Percentiles rank a stretch among this genome's conserved stretches.
Evolutionary conservation across 2,329 filamentous ascomycete species (phyloP).

Genomic region (Aspergillus felis): DNA sequence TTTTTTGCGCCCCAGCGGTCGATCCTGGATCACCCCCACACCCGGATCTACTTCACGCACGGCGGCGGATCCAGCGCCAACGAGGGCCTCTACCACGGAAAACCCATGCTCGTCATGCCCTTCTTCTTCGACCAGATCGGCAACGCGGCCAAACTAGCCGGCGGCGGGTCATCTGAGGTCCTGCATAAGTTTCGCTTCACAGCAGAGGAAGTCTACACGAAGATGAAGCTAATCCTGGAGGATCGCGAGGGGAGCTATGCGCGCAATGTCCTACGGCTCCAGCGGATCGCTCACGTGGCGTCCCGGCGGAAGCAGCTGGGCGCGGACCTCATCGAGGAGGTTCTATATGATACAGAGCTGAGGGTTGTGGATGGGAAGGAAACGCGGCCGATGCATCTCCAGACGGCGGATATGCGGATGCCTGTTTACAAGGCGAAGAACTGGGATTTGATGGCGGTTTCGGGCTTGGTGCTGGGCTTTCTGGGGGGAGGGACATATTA

Average conservation of each 20-base stretch:
- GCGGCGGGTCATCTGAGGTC: conserved; percentile 32
- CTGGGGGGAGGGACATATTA: too few relatives aligned
- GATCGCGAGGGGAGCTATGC: conserved; percentile 29
- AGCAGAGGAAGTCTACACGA: conserved; percentile 26
- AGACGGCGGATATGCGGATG: conserved; percentile 45
- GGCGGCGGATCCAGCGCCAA: conserved; percentile 42
- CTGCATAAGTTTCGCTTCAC: conserved; percentile 40
- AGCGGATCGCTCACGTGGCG: conserved; percentile 37
- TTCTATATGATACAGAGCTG: conserved; percentile 35
- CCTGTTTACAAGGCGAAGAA: conserved; percentile 37
- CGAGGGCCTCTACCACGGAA: conserved; percentile 40
- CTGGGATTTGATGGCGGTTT: conserved; percentile 31
- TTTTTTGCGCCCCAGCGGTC: conserved; percentile 42
- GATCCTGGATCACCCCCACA: conserved; percentile 31
- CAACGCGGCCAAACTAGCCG: conserved; percentile 35
- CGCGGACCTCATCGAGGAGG: conserved; percentile 33
- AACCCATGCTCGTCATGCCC: conserved; percentile 33
- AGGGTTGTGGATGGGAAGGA: conserved; percentile 11
- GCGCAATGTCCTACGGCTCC: conserved; percentile 36
- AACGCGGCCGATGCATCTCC: conserved; percentile 39
- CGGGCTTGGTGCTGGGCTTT: too few relatives aligned
- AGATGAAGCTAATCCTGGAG: conserved; percentile 22
- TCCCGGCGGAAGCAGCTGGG: conserved; percentile 36
- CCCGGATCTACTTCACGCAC: conserved; percentile 39
- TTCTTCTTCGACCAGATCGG: conserved; percentile 44